These are phyloP conservation scores for Albizia julibrissin DNA, from an alignment of 306 rosid species.

Conservation along the genomic window DNA sequence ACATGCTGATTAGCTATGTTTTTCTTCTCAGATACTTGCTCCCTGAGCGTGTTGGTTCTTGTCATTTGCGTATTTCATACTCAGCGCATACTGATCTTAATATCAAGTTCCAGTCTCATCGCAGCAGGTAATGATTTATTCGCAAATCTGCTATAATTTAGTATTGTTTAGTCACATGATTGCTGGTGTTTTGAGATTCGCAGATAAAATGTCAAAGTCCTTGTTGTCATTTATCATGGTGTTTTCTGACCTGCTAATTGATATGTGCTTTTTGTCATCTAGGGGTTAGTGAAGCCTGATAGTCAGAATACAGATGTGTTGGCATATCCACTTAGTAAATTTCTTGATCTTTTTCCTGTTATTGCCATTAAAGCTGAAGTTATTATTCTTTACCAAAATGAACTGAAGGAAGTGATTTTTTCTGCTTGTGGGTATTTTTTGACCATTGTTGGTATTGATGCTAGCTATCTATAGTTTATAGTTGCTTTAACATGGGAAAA, in stretches of 20 bases:
- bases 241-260: conserved; percentile 53
- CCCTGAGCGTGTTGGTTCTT: conserved; percentile 83
- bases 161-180: background rate
- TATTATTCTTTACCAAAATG: conserved; percentile 18
- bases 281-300: conserved; percentile 77
- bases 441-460: background rate
- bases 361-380: conserved; percentile 32
- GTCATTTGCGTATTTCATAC: conserved; percentile 83
- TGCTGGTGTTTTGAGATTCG: conserved; percentile 11
- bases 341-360: conserved; percentile 65
- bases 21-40: conserved; percentile 71
- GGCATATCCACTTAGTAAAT: conserved; percentile 64
- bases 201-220: conserved; percentile 25
- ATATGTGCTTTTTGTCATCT: conserved; percentile 54
- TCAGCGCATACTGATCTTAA: conserved; percentile 92
- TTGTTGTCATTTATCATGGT: conserved; percentile 38
- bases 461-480: conserved; percentile 7
- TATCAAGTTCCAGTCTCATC: conserved; percentile 92
- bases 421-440: conserved; percentile 21
- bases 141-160: conserved; percentile 26
- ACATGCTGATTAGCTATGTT: conserved; percentile 31
- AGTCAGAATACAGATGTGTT: conserved; percentile 73
- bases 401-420: conserved; percentile 1
- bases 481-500: background rate
- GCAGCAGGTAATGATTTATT: conserved; percentile 77